Conservation (phyloP, 371 early-diverging fungal genomes). For the Syncephalastrum sp. region DNA sequence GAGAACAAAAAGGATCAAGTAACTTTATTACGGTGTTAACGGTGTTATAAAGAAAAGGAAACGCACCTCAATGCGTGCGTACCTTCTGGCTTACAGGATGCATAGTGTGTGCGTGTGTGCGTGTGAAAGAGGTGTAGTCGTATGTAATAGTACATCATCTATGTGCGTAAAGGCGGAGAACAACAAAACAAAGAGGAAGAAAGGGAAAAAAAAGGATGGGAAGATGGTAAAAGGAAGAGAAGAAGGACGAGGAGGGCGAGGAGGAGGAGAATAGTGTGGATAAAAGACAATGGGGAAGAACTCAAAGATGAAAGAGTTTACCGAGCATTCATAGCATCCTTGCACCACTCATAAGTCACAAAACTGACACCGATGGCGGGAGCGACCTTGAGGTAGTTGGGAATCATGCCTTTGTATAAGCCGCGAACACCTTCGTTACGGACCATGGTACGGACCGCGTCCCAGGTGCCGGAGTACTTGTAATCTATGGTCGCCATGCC, state of each 20-base stretch:
- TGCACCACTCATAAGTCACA: conserved; percentile 78
- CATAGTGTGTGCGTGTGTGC: background rate
- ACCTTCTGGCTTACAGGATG: background rate
- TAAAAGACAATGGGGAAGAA: background rate
- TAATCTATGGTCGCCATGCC: conserved; percentile 72
- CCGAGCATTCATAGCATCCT: conserved; percentile 50
- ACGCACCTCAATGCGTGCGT: background rate
- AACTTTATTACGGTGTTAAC: conserved; percentile 2
- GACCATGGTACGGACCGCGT: conserved; percentile 69
- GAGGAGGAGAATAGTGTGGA: background rate
- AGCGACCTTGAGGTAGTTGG: conserved; percentile 83
- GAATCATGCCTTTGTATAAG: conserved; percentile 67
- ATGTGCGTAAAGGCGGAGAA: background rate
- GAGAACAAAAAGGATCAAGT: conserved; percentile 6
- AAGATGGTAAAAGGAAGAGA: background rate
- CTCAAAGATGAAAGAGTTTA: conserved; percentile 4
- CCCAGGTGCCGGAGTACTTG: conserved; percentile 76
- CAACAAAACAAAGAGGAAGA: conserved; percentile 3
- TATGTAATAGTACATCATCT: conserved; percentile 1
- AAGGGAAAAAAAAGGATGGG: background rate
- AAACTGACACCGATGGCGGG: conserved; percentile 88
- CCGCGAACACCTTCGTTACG: conserved; percentile 64
- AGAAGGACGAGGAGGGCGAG: background rate
- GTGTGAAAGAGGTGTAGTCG: background rate
- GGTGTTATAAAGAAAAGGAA: conserved; percentile 6